Conservation (phyloP, 1,284 basidiomycete genomes). For the Lignosus rhinocerotis region DNA sequence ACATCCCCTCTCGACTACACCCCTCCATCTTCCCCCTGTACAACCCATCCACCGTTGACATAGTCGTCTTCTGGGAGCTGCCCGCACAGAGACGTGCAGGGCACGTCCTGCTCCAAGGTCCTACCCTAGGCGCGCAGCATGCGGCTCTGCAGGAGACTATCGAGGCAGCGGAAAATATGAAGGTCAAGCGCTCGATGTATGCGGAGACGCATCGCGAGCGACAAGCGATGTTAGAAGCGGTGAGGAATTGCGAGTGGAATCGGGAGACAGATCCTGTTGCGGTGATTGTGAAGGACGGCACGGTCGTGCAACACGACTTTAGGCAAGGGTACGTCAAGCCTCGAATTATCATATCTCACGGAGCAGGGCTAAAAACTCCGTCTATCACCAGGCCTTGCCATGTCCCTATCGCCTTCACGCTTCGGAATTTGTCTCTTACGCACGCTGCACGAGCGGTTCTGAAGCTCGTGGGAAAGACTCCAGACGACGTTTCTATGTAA, state of each 20-base stretch:
- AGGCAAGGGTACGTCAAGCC: conserved; percentile 54
- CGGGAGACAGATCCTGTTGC: conserved; percentile 73
- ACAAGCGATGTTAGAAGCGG: conserved; percentile 61
- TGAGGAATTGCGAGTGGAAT: conserved; percentile 77
- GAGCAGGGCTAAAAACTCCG: background rate
- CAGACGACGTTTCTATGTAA: conserved; percentile 18
- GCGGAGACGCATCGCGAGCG: conserved; percentile 83
- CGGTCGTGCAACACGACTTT: conserved; percentile 63
- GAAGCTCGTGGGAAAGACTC: conserved; percentile 40
- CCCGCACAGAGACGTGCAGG: conserved; percentile 60
- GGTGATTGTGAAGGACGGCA: conserved; percentile 44
- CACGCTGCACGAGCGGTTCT: conserved; percentile 54
- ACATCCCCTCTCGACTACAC: conserved; percentile 57
- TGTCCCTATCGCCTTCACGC: conserved; percentile 52
- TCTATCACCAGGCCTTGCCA: conserved; percentile 50
- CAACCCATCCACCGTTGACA: conserved; percentile 69
- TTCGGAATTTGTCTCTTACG: conserved; percentile 73
- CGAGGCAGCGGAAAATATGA: conserved; percentile 58
- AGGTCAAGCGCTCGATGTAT: conserved; percentile 81
- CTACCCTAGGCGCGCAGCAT: conserved; percentile 68
- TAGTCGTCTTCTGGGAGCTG: conserved; percentile 76
- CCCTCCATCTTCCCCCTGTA: conserved; percentile 77
- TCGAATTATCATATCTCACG: background rate
- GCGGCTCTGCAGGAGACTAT: conserved; percentile 60
- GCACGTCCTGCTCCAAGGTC: conserved; percentile 56